A percentile compares a stretch with the other conserved stretches of the same genome.
Conservation (phyloP, 2,329 filamentous ascomycete species). For the Penicillium italicum region DNA sequence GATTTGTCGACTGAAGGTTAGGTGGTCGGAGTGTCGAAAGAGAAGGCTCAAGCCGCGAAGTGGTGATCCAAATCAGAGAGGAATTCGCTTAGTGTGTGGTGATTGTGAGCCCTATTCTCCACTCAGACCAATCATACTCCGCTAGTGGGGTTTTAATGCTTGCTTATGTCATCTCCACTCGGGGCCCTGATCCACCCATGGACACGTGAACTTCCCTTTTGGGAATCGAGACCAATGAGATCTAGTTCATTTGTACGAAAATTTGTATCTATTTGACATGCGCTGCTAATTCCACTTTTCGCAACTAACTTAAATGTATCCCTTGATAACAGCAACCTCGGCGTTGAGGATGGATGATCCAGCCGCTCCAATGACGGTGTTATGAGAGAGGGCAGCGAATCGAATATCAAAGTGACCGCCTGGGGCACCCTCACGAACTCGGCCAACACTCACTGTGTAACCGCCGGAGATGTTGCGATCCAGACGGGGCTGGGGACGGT, state of each 20-base stretch:
- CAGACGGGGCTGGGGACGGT: conserved; percentile 85
- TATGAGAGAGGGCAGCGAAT: conserved; percentile 89
- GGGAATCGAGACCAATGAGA: not conserved
- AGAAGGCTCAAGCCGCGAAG: conserved; percentile 14
- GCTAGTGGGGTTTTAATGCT: not conserved
- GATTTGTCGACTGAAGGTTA: conserved; percentile 40
- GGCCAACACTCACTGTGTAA: conserved; percentile 86
- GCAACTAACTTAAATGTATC: conserved; percentile 58
- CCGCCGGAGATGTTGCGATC: conserved; percentile 82
- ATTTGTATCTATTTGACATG: conserved; percentile 13
- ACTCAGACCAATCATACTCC: conserved; percentile 27
- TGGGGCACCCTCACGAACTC: conserved; percentile 73
- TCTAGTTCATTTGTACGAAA: conserved; percentile 4
- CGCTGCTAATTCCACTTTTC: conserved; percentile 20
- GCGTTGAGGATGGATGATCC: conserved; percentile 93
- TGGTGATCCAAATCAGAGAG: conserved; percentile 19
- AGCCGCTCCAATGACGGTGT: conserved; percentile 91
- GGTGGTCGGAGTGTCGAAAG: conserved; percentile 37
- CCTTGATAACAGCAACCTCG: conserved; percentile 86
- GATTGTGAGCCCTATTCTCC: conserved; percentile 30
- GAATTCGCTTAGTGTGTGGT: conserved; percentile 34
- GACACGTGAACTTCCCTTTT: conserved; percentile 3
- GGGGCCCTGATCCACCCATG: not conserved
- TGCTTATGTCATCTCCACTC: conserved; percentile 1
- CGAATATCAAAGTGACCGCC: conserved; percentile 90